These are phyloP conservation scores for Trypanosomatidae sp. DNA, from an alignment of 208 protist genomes.

Conservation along the genomic window DNA sequence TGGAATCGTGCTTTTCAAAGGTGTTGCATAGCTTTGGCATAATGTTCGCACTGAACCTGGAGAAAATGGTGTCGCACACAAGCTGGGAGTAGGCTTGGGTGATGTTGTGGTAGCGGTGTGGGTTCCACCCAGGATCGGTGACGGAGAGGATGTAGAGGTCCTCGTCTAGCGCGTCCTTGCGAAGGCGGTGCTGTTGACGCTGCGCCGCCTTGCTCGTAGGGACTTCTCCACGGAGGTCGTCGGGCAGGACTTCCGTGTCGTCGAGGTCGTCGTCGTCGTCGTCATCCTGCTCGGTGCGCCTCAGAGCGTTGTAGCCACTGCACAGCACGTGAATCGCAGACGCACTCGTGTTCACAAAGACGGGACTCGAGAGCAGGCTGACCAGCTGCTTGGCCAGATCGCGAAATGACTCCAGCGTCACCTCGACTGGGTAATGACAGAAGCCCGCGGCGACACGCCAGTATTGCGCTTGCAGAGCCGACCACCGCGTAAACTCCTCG, in stretches of 20 bases:
- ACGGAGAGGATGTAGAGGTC: conserved; percentile 68
- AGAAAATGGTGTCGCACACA: conserved; percentile 75
- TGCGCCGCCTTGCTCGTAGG: neutral
- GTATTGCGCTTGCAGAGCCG: conserved; percentile 70
- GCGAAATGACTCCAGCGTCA: conserved; percentile 72
- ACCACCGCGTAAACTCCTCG: conserved; percentile 66
- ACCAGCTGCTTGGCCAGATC: conserved; percentile 84
- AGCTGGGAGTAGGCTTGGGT: conserved; percentile 49
- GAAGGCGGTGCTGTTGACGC: conserved; percentile 5
- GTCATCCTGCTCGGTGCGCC: conserved; percentile 40
- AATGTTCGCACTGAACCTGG: conserved; percentile 85
- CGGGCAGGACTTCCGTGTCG: conserved; percentile 23
- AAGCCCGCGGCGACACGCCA: conserved; percentile 81
- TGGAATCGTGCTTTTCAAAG: conserved; percentile 76
- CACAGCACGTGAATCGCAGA: conserved; percentile 80
- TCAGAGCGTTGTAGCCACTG: conserved; percentile 64
- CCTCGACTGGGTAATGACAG: conserved; percentile 73
- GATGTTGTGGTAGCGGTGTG: conserved; percentile 84
- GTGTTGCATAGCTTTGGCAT: conserved; percentile 90
- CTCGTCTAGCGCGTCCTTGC: conserved; percentile 72
- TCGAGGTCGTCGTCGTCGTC: conserved; percentile 39
- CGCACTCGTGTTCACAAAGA: conserved; percentile 74
- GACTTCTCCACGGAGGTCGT: conserved; percentile 22
- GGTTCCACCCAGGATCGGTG: conserved; percentile 75
- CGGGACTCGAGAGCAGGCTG: conserved; percentile 45